Conservation (phyloP, 805 yeast species). For the Saccharomycopsis microspora region DNA sequence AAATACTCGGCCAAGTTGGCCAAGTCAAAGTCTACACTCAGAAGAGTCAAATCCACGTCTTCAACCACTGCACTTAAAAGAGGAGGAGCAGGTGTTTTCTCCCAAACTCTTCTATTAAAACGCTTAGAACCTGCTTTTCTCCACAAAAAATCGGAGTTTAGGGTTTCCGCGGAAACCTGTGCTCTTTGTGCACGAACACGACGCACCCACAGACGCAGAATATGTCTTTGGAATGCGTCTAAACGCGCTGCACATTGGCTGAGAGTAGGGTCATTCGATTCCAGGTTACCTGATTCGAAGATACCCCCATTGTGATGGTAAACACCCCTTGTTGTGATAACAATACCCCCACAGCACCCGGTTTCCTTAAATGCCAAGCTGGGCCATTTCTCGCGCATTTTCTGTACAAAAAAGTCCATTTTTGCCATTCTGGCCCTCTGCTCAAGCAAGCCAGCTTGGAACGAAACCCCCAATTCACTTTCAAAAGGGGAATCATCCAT, state of each 20-base stretch:
- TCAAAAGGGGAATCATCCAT: constrained; percentile 91
- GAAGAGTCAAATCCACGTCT: constrained; percentile 35
- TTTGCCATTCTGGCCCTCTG: constrained; percentile 39
- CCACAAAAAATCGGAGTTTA: constrained; percentile 31
- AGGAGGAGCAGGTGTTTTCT: constrained; percentile 35
- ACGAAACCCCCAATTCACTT: constrained; percentile 50
- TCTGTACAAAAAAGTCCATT: constrained; percentile 9
- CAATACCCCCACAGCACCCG: not conserved
- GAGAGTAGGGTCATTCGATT: not conserved
- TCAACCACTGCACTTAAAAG: constrained; percentile 40
- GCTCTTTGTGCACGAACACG: constrained; percentile 40
- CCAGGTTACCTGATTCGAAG: not conserved
- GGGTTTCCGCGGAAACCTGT: constrained; percentile 29
- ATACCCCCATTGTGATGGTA: not conserved
- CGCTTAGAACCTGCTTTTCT: constrained; percentile 26
- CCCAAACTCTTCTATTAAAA: constrained; percentile 35
- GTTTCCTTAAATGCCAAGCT: no score
- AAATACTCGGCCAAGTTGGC: constrained; percentile 50
- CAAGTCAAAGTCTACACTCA: constrained; percentile 39
- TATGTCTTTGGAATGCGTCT: constrained; percentile 30
- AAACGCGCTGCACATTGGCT: constrained; percentile 8
- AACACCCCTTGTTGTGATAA: not conserved
- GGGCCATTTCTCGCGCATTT: not conserved
- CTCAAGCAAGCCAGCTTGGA: constrained; percentile 54
- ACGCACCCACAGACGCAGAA: constrained; percentile 61